phyloP scores from a whole-genome alignment of 768 basidiomycete genomes.

The Multifurca ochricompacta region DNA sequence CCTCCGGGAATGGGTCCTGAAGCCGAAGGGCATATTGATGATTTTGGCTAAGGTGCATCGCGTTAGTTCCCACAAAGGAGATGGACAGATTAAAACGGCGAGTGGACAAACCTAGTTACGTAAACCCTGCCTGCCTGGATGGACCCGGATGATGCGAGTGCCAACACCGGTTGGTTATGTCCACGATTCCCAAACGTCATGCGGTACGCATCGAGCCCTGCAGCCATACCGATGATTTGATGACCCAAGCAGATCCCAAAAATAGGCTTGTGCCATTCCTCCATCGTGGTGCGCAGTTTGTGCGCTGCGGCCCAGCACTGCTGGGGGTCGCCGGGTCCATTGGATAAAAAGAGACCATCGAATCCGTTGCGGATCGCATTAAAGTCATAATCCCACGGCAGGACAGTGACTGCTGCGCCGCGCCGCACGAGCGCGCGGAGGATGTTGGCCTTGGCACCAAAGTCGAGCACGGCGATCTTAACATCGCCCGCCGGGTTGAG shows the following conservation, averaged over 20 bases:
- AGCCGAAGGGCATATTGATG: conserved; percentile 96
- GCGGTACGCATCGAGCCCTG: conserved; percentile 91
- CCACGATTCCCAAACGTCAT: conserved; percentile 99
- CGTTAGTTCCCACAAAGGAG: too few species aligned
- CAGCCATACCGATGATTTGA: conserved; percentile 96
- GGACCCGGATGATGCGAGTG: conserved; percentile 85
- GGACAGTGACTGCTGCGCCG: conserved; percentile 85
- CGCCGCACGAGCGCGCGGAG: conserved; percentile 86
- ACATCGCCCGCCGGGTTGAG: conserved; percentile 84
- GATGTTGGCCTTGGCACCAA: conserved; percentile 97
- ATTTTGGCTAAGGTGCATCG: conserved; percentile 72
- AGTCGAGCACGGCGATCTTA: conserved; percentile 93
- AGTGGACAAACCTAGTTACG: conserved; percentile 70
- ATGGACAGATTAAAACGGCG: not conserved
- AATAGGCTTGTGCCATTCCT: conserved; percentile 88
- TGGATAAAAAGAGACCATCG: conserved; percentile 93
- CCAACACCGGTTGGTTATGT: conserved; percentile 97
- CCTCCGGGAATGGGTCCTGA: conserved; percentile 90
- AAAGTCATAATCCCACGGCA: conserved; percentile 98
- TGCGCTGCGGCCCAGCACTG: conserved; percentile 82
- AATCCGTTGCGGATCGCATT: conserved; percentile 82
- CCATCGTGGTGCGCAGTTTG: conserved; percentile 71
- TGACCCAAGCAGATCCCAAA: conserved; percentile 99
- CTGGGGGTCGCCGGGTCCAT: conserved; percentile 92
- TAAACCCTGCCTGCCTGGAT: conserved; percentile 96